Conservation (phyloP, 331 rosid genomes). For the Pyrus hybrid region DNA sequence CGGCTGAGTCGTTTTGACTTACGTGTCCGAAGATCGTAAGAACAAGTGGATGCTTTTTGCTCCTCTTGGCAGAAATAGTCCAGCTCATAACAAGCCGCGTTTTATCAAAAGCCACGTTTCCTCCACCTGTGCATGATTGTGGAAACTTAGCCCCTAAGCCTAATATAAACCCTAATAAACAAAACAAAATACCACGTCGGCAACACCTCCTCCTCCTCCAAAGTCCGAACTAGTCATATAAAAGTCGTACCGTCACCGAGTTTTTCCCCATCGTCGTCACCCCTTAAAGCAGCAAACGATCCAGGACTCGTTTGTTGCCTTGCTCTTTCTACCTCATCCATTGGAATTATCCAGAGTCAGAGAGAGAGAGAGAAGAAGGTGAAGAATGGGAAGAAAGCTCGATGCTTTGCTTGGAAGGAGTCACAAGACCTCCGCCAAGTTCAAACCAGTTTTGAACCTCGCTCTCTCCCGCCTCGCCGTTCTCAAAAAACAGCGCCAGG, state of each 20-base stretch:
- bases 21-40: neutral
- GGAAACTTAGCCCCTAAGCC: neutral
- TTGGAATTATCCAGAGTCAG: neutral
- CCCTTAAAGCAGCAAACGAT: neutral
- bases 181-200: neutral
- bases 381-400: slow-evolving; percentile 60
- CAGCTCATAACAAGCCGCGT: neutral
- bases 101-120: neutral
- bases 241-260: neutral
- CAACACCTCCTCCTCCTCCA: neutral
- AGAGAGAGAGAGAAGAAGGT: neutral
- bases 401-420: slow-evolving; percentile 62
- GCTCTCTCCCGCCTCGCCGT: slow-evolving; percentile 72
- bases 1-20: neutral
- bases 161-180: neutral
- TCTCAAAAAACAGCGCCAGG: slow-evolving; percentile 59
- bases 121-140: too few relatives aligned
- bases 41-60: neutral
- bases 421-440: slow-evolving; percentile 46
- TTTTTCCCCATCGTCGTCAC: neutral
- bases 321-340: neutral
- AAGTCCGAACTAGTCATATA: neutral
- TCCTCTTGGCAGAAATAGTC: neutral
- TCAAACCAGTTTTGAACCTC: slow-evolving; percentile 41
- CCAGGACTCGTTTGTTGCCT: neutral